phyloP scores from a whole-genome alignment of 225 moss, liverwort and hornwort species.

The Bryoerythrophyllum caledonicum region DNA sequence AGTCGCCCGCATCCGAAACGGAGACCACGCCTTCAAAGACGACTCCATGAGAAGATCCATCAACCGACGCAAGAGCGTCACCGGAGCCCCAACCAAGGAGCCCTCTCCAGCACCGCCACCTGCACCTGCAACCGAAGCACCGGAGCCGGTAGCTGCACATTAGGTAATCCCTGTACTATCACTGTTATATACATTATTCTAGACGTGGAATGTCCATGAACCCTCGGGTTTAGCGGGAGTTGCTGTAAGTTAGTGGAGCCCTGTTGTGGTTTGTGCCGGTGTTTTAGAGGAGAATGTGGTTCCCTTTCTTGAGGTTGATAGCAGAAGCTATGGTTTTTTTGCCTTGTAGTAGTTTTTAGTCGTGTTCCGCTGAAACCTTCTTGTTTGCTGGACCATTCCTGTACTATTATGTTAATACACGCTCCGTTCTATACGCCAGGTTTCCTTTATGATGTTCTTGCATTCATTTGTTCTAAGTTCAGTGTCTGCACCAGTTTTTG shows the following conservation, averaged over 20 bases:
- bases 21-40: slow-evolving; percentile 58
- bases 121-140: slow-evolving; percentile 50
- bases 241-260: slow-evolving; percentile 23
- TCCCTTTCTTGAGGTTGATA: slow-evolving; percentile 3
- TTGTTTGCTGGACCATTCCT: slow-evolving; percentile 21
- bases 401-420: slow-evolving; percentile 32
- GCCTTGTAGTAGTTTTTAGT: slow-evolving; percentile 15
- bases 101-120: slow-evolving; percentile 32
- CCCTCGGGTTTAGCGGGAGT: background rate
- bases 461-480: too few species aligned
- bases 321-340: too few species aligned
- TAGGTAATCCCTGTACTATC: slow-evolving; percentile 6
- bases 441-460: background rate
- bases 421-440: slow-evolving; percentile 20
- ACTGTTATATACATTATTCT: slow-evolving; percentile 21
- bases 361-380: too few species aligned
- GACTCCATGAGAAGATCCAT: slow-evolving; percentile 48
- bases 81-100: slow-evolving; percentile 27
- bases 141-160: background rate
- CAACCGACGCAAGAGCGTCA: slow-evolving; percentile 40
- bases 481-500: too few species aligned
- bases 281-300: slow-evolving; percentile 10
- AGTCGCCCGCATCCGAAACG: slow-evolving; percentile 39
- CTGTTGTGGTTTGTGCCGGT: slow-evolving; percentile 28
- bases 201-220: background rate